Evolutionary conservation across 176 grass and related monocot species (phyloP).

Genomic region (Carex pumila): DNA sequence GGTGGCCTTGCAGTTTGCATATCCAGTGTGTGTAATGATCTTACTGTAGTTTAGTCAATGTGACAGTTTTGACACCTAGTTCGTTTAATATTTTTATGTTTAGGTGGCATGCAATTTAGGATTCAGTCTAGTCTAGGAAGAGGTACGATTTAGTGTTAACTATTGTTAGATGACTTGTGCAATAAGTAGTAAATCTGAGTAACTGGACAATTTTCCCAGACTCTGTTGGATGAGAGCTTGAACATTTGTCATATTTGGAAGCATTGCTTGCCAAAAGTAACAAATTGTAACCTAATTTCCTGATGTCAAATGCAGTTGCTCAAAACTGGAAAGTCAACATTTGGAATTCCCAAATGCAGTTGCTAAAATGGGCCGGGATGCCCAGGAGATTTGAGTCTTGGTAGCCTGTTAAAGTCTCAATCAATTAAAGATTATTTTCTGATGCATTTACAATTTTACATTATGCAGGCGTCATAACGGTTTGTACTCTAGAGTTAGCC

Average conservation of each 20-base stretch:
- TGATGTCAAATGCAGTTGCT: no score
- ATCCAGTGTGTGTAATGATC: background rate
- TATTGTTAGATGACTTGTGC: background rate
- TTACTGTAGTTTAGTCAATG: constrained; percentile 2
- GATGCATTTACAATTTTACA: background rate
- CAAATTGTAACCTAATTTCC: background rate
- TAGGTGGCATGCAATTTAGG: background rate
- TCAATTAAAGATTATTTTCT: background rate
- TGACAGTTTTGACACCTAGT: background rate
- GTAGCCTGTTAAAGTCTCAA: background rate
- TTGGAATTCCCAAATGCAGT: background rate
- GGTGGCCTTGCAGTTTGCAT: background rate
- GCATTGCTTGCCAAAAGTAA: background rate
- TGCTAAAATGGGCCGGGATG: background rate
- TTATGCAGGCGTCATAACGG: background rate
- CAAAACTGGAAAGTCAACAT: no score
- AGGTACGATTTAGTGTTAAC: background rate
- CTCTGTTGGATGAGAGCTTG: background rate
- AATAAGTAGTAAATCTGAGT: background rate
- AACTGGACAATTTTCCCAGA: background rate
- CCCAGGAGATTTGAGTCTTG: background rate
- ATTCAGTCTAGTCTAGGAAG: background rate
- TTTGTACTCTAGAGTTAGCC: background rate
- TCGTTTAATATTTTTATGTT: background rate
- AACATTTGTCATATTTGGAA: background rate